Evolutionary conservation across 805 yeast species (phyloP), one percentile per base, ranked within the genome.

Genomic region (Wickerhamiella azyma): DNA sequence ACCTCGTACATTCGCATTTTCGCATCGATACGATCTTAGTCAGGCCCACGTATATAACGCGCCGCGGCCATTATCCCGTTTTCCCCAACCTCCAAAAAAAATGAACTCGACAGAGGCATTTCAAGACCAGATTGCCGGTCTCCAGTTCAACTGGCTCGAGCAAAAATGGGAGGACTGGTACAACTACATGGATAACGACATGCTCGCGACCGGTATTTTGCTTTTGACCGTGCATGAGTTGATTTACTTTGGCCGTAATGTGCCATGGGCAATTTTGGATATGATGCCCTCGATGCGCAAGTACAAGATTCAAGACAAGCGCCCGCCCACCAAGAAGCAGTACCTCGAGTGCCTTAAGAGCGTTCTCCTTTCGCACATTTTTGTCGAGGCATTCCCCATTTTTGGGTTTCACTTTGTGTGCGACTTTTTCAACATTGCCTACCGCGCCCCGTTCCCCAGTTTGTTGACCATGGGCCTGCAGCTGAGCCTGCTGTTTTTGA

Each of bases 381-480:
- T 89, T 52, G 94, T 89, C 43, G 98, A 89, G 70, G 94, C 94
- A 5, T 70, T 92, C 51, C 97, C 96, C 47, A 92, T 89, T 55
- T 89, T 96, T 95, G 80, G 86, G 43, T 89, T 89, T 77, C 96
- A 89, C 65, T 94, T 96, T 51, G 67, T 89, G 60, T 85, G 96
- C 67, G 76, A 79, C 58, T 70, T 71, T 56, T 71, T 89, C 52
- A 94, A 94, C 51, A 82, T 92, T 55, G 65, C 78, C 10, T 75
- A 77, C 57, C 68, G 72, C 26, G 94, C 86, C 13, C 96, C 97
- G 14, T 86, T 89, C 73, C 96, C 97, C 43, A 59, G 75, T 11
- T 56, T 68, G 59, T 64, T 65, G 46, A 74, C 74, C 28, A 77
- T 84, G 66, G 62, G 67, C 19, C 57, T 67, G 45, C 96, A 89